Percentiles rank a stretch among this genome's conserved stretches.
Conservation (phyloP, 2,329 filamentous ascomycete genomes). For the Colletotrichum cuscutae region DNA sequence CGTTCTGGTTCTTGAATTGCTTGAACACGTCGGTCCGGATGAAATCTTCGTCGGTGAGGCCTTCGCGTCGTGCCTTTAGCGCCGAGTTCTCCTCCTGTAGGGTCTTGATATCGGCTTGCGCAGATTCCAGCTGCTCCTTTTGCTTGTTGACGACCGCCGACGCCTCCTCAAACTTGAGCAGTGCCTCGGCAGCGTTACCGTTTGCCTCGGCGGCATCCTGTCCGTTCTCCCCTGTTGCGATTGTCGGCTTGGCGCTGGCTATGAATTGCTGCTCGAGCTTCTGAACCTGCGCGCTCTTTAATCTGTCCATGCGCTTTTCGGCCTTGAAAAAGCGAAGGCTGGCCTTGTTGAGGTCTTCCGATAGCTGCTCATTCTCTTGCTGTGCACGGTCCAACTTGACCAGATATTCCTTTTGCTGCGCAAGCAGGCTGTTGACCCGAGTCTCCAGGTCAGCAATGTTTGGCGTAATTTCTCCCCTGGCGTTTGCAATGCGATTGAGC, state of each 20-base stretch:
- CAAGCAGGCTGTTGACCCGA: constrained; percentile 79
- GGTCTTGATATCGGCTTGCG: constrained; percentile 80
- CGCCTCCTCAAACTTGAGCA: constrained; percentile 82
- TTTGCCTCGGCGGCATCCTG: constrained; percentile 64
- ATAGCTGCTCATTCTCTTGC: constrained; percentile 84
- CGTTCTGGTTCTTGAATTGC: constrained; percentile 86
- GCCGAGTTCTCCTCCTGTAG: constrained; percentile 83
- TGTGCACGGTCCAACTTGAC: constrained; percentile 80
- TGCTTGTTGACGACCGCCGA: constrained; percentile 81
- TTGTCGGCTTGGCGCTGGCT: constrained; percentile 66
- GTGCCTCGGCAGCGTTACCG: constrained; percentile 71
- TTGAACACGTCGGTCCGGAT: constrained; percentile 94
- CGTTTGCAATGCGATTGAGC: constrained; percentile 65
- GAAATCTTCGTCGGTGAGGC: constrained; percentile 91
- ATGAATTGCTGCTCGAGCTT: constrained; percentile 92
- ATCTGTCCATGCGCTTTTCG: constrained; percentile 91
- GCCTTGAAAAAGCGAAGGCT: constrained; percentile 94
- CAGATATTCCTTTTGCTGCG: constrained; percentile 83
- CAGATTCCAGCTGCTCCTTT: constrained; percentile 85
- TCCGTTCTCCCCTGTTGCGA: constrained; percentile 64
- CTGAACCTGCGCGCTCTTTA: constrained; percentile 88
- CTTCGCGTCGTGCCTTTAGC: constrained; percentile 74
- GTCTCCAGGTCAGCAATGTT: constrained; percentile 79
- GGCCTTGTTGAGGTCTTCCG: constrained; percentile 87
- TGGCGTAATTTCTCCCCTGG: constrained; percentile 67